phyloP scores from a whole-genome alignment of 2,329 filamentous ascomycete species.

The Colletotrichum eleusines region DNA sequence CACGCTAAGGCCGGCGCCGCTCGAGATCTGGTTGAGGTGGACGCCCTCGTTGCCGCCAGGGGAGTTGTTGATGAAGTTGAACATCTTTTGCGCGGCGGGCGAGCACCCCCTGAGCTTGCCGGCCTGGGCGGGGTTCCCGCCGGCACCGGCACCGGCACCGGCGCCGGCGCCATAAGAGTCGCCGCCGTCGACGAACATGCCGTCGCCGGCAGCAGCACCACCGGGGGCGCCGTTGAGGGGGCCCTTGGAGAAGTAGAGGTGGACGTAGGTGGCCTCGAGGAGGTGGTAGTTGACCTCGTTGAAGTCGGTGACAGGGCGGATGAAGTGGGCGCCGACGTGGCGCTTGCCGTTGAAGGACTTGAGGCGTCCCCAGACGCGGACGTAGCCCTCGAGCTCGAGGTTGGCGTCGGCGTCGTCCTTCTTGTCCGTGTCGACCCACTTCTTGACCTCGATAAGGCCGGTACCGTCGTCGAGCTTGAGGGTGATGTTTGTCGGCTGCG shows the following conservation, averaged over 20 bases:
- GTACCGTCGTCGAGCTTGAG: conserved; percentile 97
- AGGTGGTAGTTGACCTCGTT: conserved; percentile 96
- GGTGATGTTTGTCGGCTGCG: conserved; percentile 91
- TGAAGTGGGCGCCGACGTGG: conserved; percentile 82
- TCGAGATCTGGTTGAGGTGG: conserved; percentile 82
- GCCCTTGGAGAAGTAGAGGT: conserved; percentile 85
- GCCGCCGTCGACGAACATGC: conserved; percentile 69
- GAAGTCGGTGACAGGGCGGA: conserved; percentile 83
- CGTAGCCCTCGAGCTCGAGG: conserved; percentile 81
- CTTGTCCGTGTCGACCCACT: conserved; percentile 80
- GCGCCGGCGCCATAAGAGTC: conserved; percentile 54
- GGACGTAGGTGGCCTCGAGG: conserved; percentile 89
- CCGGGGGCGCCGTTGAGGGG: conserved; percentile 60
- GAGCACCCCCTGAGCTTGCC: conserved; percentile 63
- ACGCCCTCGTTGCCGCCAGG: conserved; percentile 85
- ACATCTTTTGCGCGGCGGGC: conserved; percentile 75
- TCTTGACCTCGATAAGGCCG: conserved; percentile 89
- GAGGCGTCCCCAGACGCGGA: conserved; percentile 86
- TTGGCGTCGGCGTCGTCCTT: conserved; percentile 61
- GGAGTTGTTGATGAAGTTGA: conserved; percentile 73
- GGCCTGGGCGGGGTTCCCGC: conserved; percentile 48
- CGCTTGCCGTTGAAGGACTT: conserved; percentile 87
- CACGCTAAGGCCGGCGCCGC: conserved; percentile 72
- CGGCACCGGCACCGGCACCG: conserved; percentile 54
- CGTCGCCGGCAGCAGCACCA: conserved; percentile 56